phyloP scores from a whole-genome alignment of 176 grass and related monocot genomes.

The Themeda triandra region DNA sequence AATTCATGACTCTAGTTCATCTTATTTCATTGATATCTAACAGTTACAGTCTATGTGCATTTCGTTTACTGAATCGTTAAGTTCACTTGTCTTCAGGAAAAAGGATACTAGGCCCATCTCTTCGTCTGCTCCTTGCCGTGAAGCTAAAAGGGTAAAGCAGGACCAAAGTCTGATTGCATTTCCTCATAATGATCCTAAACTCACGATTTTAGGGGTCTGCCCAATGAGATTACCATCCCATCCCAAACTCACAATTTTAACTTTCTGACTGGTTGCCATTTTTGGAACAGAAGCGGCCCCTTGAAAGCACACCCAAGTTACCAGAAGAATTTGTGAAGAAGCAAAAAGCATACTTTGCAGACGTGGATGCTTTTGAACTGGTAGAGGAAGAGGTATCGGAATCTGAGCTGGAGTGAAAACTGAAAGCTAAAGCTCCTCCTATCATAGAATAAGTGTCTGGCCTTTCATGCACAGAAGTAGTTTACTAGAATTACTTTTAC shows the following conservation, averaged over 20 bases:
- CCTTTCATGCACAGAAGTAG: conserved; percentile 9
- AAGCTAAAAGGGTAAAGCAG: conserved; percentile 45
- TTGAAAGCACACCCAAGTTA: not conserved
- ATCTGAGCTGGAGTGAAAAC: conserved; percentile 32
- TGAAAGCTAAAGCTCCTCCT: not conserved
- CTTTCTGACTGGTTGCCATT: conserved; percentile 2
- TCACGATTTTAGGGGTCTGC: not conserved
- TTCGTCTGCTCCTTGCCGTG: conserved; percentile 39
- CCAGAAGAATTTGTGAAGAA: conserved; percentile 53
- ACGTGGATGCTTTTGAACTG: conserved; percentile 53
- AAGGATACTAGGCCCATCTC: conserved; percentile 24
- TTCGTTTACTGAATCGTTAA: conserved; percentile 9
- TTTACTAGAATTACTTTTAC: not conserved
- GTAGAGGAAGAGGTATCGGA: conserved; percentile 45
- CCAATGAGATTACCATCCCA: not conserved
- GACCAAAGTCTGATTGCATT: not conserved
- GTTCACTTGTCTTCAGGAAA: not conserved
- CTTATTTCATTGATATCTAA: not conserved
- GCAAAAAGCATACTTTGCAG: conserved; percentile 49
- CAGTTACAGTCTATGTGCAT: not conserved
- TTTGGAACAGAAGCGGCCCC: conserved; percentile 21
- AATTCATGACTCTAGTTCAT: not conserved
- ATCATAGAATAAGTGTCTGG: not conserved
- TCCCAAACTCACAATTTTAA: not conserved
- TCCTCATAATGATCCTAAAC: not conserved